phyloP scores from a whole-genome alignment of 2,329 filamentous ascomycete genomes.

The Gaeumannomyces sp. region DNA sequence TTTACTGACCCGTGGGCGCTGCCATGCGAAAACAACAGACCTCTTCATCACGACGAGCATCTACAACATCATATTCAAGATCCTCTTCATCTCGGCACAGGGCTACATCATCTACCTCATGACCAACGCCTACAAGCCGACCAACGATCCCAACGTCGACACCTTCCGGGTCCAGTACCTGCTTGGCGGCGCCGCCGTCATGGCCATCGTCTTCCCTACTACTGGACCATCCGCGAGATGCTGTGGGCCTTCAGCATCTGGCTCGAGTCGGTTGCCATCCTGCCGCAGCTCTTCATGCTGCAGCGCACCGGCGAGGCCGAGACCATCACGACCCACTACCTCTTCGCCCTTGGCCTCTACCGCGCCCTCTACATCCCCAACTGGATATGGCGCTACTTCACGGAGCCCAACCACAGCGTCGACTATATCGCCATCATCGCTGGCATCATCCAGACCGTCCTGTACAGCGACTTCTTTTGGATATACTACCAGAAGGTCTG shows the following conservation, averaged over 20 bases:
- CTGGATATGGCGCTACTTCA: slow-evolving; percentile 89
- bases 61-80: slow-evolving; percentile 94
- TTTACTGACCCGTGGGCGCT: not conserved
- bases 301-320: slow-evolving; percentile 96
- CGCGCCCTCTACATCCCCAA: slow-evolving; percentile 96
- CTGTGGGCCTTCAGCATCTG: slow-evolving; percentile 98
- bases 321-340: slow-evolving; percentile 98
- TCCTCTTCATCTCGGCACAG: slow-evolving; percentile 85
- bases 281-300: slow-evolving; percentile 96
- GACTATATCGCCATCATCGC: slow-evolving; percentile 86
- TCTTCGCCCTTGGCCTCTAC: slow-evolving; percentile 89
- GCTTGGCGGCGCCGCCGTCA: slow-evolving; percentile 68
- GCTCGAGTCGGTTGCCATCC: slow-evolving; percentile 93
- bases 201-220: slow-evolving; percentile 78
- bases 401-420: slow-evolving; percentile 63
- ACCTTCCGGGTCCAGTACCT: slow-evolving; percentile 97
- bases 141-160: slow-evolving; percentile 92
- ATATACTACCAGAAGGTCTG: slow-evolving; percentile 97
- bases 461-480: slow-evolving; percentile 99
- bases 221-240: slow-evolving; percentile 78
- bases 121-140: slow-evolving; percentile 95
- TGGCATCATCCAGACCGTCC: slow-evolving; percentile 83
- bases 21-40: slow-evolving; percentile 43
- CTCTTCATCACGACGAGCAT: slow-evolving; percentile 77
- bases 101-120: slow-evolving; percentile 97